A percentile compares a stretch with the other conserved stretches of the same genome.
Evolutionary conservation across 2,329 filamentous ascomycete genomes (phyloP).

Genomic region (Stachybotrys chartarum): DNA sequence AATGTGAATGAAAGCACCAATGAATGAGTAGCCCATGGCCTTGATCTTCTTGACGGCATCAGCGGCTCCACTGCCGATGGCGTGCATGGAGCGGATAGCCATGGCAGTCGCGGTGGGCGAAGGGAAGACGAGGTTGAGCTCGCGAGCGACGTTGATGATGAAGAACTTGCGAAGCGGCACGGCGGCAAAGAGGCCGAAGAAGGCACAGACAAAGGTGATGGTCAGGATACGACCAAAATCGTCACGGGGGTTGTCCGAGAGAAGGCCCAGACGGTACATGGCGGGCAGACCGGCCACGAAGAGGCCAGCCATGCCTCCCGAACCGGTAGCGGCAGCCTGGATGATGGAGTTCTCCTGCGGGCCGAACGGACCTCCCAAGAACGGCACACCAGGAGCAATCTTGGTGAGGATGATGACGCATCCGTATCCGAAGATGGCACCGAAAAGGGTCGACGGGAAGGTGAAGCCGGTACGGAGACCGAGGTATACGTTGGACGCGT

Average conservation of each 20-base stretch:
- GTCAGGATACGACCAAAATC: slow-evolving; percentile 53
- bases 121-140: slow-evolving; percentile 53
- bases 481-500: slow-evolving; percentile 56
- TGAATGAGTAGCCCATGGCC: slow-evolving; percentile 44
- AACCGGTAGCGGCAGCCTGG: slow-evolving; percentile 52
- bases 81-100: slow-evolving; percentile 57
- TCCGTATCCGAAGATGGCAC: slow-evolving; percentile 53
- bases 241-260: slow-evolving; percentile 39
- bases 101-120: slow-evolving; percentile 53
- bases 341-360: slow-evolving; percentile 57
- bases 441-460: slow-evolving; percentile 39
- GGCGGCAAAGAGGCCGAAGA: slow-evolving; percentile 58
- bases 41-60: slow-evolving; percentile 51
- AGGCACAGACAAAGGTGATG: slow-evolving; percentile 53
- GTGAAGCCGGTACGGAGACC: slow-evolving; percentile 47
- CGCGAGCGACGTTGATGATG: slow-evolving; percentile 56
- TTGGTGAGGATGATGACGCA: slow-evolving; percentile 47
- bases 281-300: slow-evolving; percentile 55
- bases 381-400: slow-evolving; percentile 38
- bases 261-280: slow-evolving; percentile 47
- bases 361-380: slow-evolving; percentile 47
- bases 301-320: slow-evolving; percentile 48
- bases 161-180: slow-evolving; percentile 61
- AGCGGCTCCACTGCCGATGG: slow-evolving; percentile 39
- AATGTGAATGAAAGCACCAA: slow-evolving; percentile 41